Evolutionary conservation across 2,329 filamentous ascomycete species (phyloP), one percentile per base, ranked within the genome.

Genomic region (Allantophomopsis lycopodina): DNA sequence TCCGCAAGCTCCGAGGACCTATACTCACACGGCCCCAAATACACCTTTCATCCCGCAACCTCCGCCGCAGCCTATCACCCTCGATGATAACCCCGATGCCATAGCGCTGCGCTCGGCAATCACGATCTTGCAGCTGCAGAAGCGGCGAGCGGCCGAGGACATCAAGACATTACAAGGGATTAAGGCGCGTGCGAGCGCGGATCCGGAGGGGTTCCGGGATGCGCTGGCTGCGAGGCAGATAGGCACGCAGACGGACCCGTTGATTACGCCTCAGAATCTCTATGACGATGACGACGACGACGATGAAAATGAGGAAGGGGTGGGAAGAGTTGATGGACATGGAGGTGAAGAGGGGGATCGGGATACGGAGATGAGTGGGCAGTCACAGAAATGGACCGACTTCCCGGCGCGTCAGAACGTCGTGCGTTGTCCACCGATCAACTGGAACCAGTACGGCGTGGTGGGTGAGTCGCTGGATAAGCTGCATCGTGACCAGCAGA

Each of bases 401-500:
- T 71, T 95, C 12, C 88, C 88, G 0, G 71, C 71, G 12, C 76
- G 83, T 6, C 89, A 95, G 58, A 83, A 83, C 49, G 66, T 96
- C 1, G 79, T 93, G 18, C 78, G 88, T 32, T 86, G 80, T 62
- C 89, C 89, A 7, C 82, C 85, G 7, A 79, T 96, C 53, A 94
- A 95, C 63, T 96, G 89, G 89, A 76, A 79, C 11, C 88, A 94
- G 55, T 96, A 96, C 58, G 84, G 85, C 50, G 70, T 95, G n/a
- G 77, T 91, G 3, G 88, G 86, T 37, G 80, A 84, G 43, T 76
- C 84, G 2, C 67, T 95, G 30, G 86, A 95, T 58, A 83, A 78
- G 55, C 66, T 95, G 46, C 88, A 95, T 56, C 72, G 76, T 38
- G 83, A 94, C 53, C 87, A 95, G 60, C 62, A 78, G 39, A 61